Base-by-base conservation (phyloP, 176 grass and related monocot genomes). In the Dendrocalamus sinicus region DNA sequence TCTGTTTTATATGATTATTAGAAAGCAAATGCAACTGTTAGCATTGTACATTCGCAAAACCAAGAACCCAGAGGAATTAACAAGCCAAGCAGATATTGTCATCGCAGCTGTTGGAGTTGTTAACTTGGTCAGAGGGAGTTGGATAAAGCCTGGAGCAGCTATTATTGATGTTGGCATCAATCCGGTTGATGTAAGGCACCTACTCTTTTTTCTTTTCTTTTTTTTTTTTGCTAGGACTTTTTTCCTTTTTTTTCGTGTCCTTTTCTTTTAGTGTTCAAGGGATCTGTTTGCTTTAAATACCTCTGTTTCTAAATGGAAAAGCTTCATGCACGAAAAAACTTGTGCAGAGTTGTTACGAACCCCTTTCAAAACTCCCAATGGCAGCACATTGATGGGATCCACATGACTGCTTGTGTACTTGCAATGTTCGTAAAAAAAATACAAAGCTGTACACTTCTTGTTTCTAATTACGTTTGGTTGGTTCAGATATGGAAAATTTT, bases 111-210 rank as follows among this genome's bases (percentile, higher is more conserved):
- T 81, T 92, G 96, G 96, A 81, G 91, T 98, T 63, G 93, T 88
- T 65, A 92, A 95, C 40, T 86, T 98, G 81, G 91, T 98, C 32
- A 93, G 96, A 83, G 96, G 86, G 59, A 91, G 82, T 88, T 98
- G 96, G 96, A 92, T 98, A 82, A 98, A 98, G 72, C 90, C 96
- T 61, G 93, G 93, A 32, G 93, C 96, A 12, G 81, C 92, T 67
- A 91, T 98, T 78, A 92, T 98, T 88, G 96, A 98, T 91, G 96
- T 94, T 60, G 96, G 96, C 69, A 98, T 98, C 88, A 98, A 98
- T 75, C 90, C 93, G 28, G 86, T 98, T 86, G 93, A 98, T 90
- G 93, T 96, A 94, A 94, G 91, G 73, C 40, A 48, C 72, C 61
- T 59, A 63, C 53, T 71, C 69, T 39, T 84, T 84, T 13, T 77